Percentiles rank a stretch among this genome's conserved stretches.
Evolutionary conservation across 805 yeast genomes (phyloP).

Genomic region (Lipomyces japonicus): DNA sequence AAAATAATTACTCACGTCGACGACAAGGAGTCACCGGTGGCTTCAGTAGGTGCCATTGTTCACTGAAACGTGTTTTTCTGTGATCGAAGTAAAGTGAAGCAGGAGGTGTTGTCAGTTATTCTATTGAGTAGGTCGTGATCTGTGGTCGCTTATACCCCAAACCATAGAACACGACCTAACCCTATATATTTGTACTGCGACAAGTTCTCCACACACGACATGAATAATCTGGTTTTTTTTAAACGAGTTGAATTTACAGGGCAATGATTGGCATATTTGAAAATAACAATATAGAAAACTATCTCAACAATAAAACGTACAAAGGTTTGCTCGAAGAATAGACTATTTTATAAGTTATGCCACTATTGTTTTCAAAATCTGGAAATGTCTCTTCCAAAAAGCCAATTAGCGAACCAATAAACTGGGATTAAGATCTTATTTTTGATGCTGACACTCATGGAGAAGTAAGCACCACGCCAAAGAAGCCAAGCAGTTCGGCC

Average conservation of each 20-base stretch:
- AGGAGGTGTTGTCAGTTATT: no score
- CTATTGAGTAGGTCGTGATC: no score
- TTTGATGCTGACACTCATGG: constrained; percentile 26
- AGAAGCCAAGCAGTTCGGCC: constrained; percentile 57
- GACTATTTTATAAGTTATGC: not conserved
- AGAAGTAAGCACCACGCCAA: constrained; percentile 65
- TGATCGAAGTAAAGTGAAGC: no score
- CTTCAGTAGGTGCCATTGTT: not conserved
- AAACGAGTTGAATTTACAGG: no score
- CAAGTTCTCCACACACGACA: no score
- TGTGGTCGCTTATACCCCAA: no score
- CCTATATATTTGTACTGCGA: no score
- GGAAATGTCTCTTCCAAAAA: constrained; percentile 28
- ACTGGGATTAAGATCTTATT: constrained; percentile 25
- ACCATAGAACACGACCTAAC: no score
- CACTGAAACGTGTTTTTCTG: no score
- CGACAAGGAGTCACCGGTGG: not conserved
- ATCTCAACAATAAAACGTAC: no score
- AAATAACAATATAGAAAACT: not conserved
- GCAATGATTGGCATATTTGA: no score
- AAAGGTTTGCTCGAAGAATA: not conserved
- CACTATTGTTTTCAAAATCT: constrained; percentile 9
- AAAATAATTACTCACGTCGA: not conserved
- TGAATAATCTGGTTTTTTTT: no score
- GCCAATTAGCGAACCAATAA: constrained; percentile 25